A percentile compares a stretch with the other conserved stretches of the same genome.
Evolutionary conservation across 2,329 filamentous ascomycete species (phyloP).

Genomic region (Escovopsis sp.): DNA sequence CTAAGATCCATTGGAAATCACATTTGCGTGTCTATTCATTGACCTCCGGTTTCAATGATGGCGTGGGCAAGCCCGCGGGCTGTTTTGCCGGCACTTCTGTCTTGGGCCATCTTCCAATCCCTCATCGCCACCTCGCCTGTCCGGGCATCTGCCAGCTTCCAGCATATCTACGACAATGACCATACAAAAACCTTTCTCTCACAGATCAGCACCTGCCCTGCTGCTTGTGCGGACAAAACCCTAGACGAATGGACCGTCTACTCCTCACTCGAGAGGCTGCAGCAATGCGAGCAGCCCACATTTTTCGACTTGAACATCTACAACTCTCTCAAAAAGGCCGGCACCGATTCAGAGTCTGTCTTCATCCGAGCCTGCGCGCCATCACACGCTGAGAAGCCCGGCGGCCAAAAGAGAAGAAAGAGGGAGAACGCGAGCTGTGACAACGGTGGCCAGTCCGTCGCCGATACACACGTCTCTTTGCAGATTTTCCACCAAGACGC

Average conservation of each 20-base stretch:
- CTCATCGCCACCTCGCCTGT: background rate
- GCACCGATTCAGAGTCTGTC: background rate
- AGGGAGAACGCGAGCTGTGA: background rate
- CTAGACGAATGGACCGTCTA: slow-evolving; percentile 1
- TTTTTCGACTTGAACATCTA: slow-evolving; percentile 2
- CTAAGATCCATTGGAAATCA: background rate
- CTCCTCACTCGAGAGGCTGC: slow-evolving; percentile 1
- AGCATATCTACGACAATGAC: background rate
- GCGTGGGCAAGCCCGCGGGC: background rate
- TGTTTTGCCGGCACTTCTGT: background rate
- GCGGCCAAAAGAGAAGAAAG: background rate
- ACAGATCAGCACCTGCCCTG: background rate
- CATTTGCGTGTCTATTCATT: background rate
- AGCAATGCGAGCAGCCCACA: slow-evolving; percentile 1
- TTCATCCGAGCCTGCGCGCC: slow-evolving; percentile 2
- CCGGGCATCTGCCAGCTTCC: background rate
- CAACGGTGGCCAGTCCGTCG: background rate
- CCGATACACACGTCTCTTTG: background rate
- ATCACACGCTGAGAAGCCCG: background rate
- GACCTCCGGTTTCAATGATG: background rate
- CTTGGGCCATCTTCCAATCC: background rate
- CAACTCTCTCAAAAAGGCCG: background rate
- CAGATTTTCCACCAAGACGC: background rate
- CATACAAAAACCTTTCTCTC: background rate
- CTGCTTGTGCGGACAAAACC: background rate